phyloP scores from a whole-genome alignment of 371 early-diverging fungal species.

The Chytridium lagenaria region DNA sequence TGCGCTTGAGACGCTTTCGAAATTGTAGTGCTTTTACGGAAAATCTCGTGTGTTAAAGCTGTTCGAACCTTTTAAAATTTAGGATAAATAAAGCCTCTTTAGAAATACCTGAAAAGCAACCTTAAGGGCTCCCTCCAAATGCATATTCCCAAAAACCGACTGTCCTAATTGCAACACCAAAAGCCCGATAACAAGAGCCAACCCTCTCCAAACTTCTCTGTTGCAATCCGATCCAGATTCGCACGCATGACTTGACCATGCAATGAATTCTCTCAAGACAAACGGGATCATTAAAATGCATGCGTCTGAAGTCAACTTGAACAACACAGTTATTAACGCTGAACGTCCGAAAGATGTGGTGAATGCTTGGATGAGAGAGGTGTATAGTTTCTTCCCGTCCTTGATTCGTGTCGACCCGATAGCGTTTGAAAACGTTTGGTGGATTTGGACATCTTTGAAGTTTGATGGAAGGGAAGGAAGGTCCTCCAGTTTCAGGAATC shows the following conservation, averaged over 20 bases:
- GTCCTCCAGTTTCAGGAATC: neutral
- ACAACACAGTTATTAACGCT: neutral
- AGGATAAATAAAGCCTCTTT: neutral
- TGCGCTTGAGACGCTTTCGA: neutral
- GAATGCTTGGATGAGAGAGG: slow-evolving; percentile 1
- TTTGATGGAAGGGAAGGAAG: neutral
- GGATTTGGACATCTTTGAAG: neutral
- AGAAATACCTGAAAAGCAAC: neutral
- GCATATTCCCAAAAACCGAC: neutral
- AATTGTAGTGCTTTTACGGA: neutral
- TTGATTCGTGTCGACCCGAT: too few species aligned
- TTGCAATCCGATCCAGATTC: neutral
- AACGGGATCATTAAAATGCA: neutral
- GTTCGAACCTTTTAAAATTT: neutral
- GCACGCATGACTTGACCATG: neutral
- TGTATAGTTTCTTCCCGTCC: neutral
- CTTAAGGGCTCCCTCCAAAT: slow-evolving; percentile 2
- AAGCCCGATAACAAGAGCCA: neutral
- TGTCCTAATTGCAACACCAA: neutral
- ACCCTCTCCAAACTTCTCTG: neutral
- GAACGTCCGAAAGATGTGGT: neutral
- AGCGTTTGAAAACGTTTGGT: neutral
- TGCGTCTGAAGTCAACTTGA: neutral
- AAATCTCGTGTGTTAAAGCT: neutral
- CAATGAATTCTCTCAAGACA: neutral